Base-by-base conservation (phyloP, 768 basidiomycete species). In the Obba rivulosa region DNA sequence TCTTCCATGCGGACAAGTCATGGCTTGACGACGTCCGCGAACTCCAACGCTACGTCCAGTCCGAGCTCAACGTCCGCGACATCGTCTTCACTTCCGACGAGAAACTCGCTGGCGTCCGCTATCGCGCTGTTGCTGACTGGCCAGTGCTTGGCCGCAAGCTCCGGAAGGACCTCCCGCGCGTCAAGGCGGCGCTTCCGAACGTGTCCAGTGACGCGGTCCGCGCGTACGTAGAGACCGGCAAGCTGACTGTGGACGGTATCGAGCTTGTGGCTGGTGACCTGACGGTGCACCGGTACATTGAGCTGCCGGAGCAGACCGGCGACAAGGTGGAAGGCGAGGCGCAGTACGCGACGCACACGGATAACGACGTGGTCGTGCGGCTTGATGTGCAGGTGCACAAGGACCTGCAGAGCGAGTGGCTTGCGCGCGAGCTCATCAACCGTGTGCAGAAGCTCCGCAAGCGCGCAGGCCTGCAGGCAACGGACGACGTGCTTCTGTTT, bases 361-460 rank as follows among this genome's bases (percentile, higher is more conserved):
- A 98, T 69, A 89, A 87, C 59, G 93, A 98, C 57, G 93, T 97
- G 44, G 94, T 96, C 42, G 79, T 98, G 52, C 77, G 95, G 41
- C 81, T 99, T 35, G 96, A 99, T 67, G 81, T 92, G 46, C 82
- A 87, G 63, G 77, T 86, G 40, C 89, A 96, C 59, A 77, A 86
- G 0, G 92, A 97, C 53, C 77, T 98, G 38, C 81, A 85, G 65
- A 75, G 81, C 43, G 89, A 97, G 71, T 93, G 91, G 75, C 74
- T 93, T 21, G 85, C 90, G 40, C 80, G 96, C 39, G 91, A 95
- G 66, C 67, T 97, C 55, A 86, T 87, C 54, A 95, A 93, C 56
- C 85, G 94, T 46, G 85, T 97, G 37, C 96, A 99, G 71, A 92
- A 90, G 64, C 72, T 97, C 51, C 78, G 96, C 57, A 99, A 99